A percentile compares a stretch with the other conserved stretches of the same genome.
Evolutionary conservation across 805 yeast species (phyloP).

Genomic region (Isabelozyma gotoi): DNA sequence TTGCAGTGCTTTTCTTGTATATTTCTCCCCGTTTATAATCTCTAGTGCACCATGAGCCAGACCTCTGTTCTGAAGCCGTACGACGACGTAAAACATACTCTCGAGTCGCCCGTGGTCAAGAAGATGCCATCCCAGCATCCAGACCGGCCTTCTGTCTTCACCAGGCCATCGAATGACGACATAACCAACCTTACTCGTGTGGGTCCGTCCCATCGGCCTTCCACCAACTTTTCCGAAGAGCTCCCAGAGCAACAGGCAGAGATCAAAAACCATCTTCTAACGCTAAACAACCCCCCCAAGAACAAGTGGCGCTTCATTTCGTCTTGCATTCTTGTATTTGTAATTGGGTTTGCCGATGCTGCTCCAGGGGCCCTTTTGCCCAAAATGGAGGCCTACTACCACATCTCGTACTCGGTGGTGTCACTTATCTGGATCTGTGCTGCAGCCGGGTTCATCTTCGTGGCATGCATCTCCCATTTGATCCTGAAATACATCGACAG

Average conservation of each 20-base stretch:
- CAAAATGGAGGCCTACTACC: conserved; percentile 21
- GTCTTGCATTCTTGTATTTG: conserved; percentile 16
- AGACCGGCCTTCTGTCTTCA: not conserved
- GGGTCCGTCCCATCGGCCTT: not conserved
- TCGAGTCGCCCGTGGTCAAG: not conserved
- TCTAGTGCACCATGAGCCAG: no score
- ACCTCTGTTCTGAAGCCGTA: no score
- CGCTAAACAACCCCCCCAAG: conserved; percentile 17
- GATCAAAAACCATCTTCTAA: conserved; percentile 8
- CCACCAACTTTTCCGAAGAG: not conserved
- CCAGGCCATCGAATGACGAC: conserved; percentile 9
- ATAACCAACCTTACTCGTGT: conserved; percentile 4
- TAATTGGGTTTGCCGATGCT: conserved; percentile 24
- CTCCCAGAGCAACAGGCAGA: not conserved
- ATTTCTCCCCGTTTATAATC: no score
- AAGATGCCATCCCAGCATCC: no score
- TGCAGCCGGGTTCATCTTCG: conserved; percentile 25
- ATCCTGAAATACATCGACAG: conserved; percentile 20
- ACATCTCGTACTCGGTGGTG: conserved; percentile 20
- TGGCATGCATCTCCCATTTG: conserved; percentile 23
- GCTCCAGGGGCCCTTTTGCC: conserved; percentile 30
- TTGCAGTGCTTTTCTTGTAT: no score
- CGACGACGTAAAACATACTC: not conserved
- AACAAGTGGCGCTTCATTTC: conserved; percentile 17
- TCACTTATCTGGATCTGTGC: conserved; percentile 27